Base-by-base conservation (phyloP, 1,284 basidiomycete species). In the Singerocomus inundabilis region DNA sequence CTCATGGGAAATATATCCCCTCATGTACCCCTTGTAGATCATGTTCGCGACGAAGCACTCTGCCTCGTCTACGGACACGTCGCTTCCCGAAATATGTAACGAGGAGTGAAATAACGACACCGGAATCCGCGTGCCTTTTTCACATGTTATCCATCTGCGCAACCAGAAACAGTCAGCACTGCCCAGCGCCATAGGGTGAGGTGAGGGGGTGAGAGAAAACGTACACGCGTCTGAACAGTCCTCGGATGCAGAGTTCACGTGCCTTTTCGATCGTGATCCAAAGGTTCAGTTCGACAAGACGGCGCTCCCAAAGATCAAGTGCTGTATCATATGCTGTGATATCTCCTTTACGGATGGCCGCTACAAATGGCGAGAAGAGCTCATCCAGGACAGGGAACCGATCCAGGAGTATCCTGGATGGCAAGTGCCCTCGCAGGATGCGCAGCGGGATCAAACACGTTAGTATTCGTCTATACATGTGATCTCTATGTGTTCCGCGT, bases 1-100 rank as follows among this genome's bases (percentile, higher is more conserved):
- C 64, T 93, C 91, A 64, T 99, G 96, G 40, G 92, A 94, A 62
- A 99, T 96, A 70, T 98, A 98, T 5, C 96, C 96, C 51, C 89
- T 82, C 67, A 98, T 87, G 67, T 88, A 92, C 4, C 91, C 93
- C 73, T 89, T 91, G 72, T 87, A 93, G 35, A 98, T 90, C 87
- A 96, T 89, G 63, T 93, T 95, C 15, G 93, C 93, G 8, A 98
- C 78, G 49, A 94, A 77, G 70, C 96, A 98, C 70, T 98, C 96
- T 15, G 93, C 87, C 70, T 98, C 96, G 54, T 91, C 91, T 46
- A 74, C 58, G 16, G 72, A 63, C 15, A 75, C 70, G 18, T 82
- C 78, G 54, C 78, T 73, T 5, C 87, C 87, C 13, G 86, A 84
- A 48, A 91, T 69, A 40, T 71, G 72, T 44, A 94, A 71, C 2